These are phyloP conservation scores for Alliaria petiolata DNA, from an alignment of 345 rosid genomes.

Conservation along the genomic window DNA sequence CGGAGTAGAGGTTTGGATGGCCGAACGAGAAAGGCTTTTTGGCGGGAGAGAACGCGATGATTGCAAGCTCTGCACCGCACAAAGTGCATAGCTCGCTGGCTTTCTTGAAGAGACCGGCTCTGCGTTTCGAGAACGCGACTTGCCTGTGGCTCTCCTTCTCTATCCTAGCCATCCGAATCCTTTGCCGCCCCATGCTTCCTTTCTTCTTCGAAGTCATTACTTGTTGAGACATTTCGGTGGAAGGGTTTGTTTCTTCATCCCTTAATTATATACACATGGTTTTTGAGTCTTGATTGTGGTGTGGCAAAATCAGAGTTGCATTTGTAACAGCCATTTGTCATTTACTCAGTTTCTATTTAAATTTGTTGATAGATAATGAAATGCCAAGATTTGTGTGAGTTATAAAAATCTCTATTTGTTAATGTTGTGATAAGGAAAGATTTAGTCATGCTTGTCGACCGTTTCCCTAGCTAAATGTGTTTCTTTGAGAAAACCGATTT, in stretches of 20 bases:
- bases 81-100: neutral
- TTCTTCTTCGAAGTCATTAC: neutral
- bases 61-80: constrained; percentile 1
- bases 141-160: neutral
- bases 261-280: neutral
- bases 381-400: neutral
- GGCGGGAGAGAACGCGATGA: neutral
- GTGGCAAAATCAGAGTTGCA: neutral
- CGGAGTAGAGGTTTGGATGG: neutral
- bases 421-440: neutral
- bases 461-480: too few relatives aligned
- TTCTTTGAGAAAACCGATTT: neutral
- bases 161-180: neutral
- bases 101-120: constrained; percentile 3
- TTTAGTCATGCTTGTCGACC: neutral
- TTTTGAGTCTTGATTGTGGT: neutral
- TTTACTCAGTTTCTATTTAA: neutral
- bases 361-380: neutral
- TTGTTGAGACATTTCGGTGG: neutral
- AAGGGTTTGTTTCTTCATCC: neutral
- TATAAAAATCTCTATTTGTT: neutral
- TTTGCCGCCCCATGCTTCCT: neutral
- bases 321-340: neutral
- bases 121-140: neutral
- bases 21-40: constrained; percentile 2